Evolutionary conservation across 1,284 basidiomycete genomes (phyloP).

Genomic region (Naganishia cerealis): DNA sequence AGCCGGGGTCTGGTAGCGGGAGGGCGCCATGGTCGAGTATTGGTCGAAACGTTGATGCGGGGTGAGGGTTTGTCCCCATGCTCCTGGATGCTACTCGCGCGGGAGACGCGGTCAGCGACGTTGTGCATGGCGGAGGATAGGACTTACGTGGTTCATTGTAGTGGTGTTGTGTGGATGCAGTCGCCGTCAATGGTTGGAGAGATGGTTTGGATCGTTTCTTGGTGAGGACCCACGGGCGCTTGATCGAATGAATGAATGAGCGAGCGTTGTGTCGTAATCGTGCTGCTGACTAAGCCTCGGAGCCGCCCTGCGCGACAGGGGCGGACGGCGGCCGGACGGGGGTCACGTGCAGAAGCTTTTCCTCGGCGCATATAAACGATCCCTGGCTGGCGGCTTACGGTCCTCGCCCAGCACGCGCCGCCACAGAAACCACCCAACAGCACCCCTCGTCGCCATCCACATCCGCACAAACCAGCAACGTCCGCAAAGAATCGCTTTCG

Average conservation of each 20-base stretch:
- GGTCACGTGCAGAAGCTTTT: no score
- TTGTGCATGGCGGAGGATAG: not conserved
- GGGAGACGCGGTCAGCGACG: not conserved
- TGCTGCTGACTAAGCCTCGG: conserved; percentile 15
- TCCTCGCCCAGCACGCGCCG: no score
- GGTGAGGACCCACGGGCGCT: not conserved
- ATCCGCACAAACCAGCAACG: conserved; percentile 20
- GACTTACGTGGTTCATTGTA: conserved; percentile 40
- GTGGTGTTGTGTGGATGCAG: not conserved
- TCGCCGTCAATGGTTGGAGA: no score
- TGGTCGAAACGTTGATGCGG: conserved; percentile 46
- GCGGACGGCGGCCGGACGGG: no score
- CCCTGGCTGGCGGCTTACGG: no score
- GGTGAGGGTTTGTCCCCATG: conserved; percentile 51
- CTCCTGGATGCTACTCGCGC: conserved; percentile 47
- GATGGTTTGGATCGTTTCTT: not conserved
- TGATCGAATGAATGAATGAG: not conserved
- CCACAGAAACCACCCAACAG: conserved; percentile 11
- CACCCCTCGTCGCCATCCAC: not conserved
- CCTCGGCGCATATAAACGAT: no score
- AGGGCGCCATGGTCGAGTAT: conserved; percentile 38
- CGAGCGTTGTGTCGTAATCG: conserved; percentile 24
- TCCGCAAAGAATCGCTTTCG: conserved; percentile 32
- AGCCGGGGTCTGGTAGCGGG: conserved; percentile 7
- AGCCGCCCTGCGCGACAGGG: not conserved